A percentile compares a stretch with the other conserved stretches of the same genome.
Conservation (phyloP, 2,329 filamentous ascomycete genomes). For the Penicillium glabrum region DNA sequence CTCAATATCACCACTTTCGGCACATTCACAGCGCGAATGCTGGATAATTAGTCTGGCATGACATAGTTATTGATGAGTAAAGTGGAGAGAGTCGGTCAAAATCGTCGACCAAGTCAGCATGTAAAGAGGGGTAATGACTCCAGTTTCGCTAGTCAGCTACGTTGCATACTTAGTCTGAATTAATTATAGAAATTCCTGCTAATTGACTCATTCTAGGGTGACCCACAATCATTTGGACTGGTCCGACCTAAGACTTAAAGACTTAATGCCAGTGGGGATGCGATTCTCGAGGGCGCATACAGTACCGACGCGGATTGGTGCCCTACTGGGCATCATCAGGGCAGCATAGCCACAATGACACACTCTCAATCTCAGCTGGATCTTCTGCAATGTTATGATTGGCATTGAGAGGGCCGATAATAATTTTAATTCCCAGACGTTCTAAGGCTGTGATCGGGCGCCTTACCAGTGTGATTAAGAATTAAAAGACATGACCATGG, state of each 20-base stretch:
- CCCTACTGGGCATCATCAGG: background rate
- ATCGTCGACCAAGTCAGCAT: background rate
- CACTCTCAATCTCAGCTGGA: background rate
- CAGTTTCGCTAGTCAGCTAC: background rate
- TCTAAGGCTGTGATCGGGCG: background rate
- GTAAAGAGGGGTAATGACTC: background rate
- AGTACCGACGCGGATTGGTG: background rate
- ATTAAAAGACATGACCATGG: background rate
- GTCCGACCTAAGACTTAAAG: background rate
- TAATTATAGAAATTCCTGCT: constrained; percentile 2
- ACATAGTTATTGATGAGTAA: background rate
- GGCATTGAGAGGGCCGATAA: background rate
- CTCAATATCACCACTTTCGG: constrained; percentile 11
- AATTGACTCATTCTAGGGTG: background rate
- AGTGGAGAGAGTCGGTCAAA: background rate
- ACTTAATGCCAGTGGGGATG: background rate
- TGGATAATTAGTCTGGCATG: constrained; percentile 1
- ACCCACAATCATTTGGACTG: background rate
- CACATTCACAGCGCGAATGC: background rate
- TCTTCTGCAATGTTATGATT: background rate
- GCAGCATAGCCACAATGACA: background rate
- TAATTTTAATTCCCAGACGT: background rate
- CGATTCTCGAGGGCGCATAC: background rate
- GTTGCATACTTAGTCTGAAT: background rate
- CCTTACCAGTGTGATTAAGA: background rate